phyloP scores from a whole-genome alignment of 371 early-diverging fungal species.

The Apophysomyces trapeziformis region DNA sequence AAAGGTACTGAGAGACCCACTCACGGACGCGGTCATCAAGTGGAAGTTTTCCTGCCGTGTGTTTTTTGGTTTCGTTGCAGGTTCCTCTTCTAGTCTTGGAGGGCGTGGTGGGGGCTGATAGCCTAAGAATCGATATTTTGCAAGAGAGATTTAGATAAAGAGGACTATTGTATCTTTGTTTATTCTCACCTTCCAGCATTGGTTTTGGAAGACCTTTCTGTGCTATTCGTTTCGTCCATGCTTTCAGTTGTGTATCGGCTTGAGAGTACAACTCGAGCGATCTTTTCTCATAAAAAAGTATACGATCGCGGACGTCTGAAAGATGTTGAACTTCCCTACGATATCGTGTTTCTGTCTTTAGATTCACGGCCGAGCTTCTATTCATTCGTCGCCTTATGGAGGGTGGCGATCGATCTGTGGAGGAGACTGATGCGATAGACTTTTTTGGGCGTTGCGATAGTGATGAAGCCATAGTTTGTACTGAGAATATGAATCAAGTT shows the following conservation, averaged over 20 bases:
- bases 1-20: background rate
- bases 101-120: slow-evolving; percentile 22
- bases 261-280: slow-evolving; percentile 14
- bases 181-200: slow-evolving; percentile 20
- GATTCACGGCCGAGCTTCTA: background rate
- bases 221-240: slow-evolving; percentile 17
- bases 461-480: background rate
- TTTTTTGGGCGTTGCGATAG: background rate
- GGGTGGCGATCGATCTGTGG: slow-evolving; percentile 11
- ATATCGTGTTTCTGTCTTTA: slow-evolving; percentile 12
- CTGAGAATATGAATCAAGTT: background rate
- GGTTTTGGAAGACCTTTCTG: slow-evolving; percentile 21
- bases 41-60: slow-evolving; percentile 3
- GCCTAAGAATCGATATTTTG: background rate
- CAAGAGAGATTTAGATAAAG: no score
- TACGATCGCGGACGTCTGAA: slow-evolving; percentile 9
- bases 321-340: background rate
- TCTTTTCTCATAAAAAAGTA: slow-evolving; percentile 14
- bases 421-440: slow-evolving; percentile 8
- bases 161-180: no score
- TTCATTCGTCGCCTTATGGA: slow-evolving; percentile 9
- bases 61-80: background rate
- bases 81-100: background rate
- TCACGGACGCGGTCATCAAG: slow-evolving; percentile 1
- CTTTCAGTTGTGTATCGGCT: slow-evolving; percentile 15